Percentiles rank a stretch among this genome's conserved stretches.
These are phyloP conservation scores for Flaveria robusta DNA, from an alignment of 129 eudicot species.

Conservation along the genomic window DNA sequence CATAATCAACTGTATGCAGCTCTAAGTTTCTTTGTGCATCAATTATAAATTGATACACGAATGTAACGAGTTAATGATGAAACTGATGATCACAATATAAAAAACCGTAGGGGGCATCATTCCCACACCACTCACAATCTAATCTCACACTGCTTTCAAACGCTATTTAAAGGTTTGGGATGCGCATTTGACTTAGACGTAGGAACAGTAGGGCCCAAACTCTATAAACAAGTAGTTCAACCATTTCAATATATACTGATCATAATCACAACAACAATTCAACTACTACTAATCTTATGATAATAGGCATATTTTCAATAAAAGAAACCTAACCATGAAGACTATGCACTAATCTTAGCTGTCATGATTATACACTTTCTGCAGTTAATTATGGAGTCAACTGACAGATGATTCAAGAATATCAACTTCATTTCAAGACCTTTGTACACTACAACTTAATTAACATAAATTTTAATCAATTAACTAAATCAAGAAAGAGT, in stretches of 20 bases:
- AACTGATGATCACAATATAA: no score
- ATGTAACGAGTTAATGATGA: no score
- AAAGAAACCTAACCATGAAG: background rate
- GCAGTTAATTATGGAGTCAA: background rate
- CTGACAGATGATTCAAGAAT: background rate
- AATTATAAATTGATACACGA: no score
- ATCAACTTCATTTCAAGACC: constrained; percentile 12
- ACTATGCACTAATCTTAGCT: background rate
- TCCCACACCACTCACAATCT: no score
- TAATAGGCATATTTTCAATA: background rate
- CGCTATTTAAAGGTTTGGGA: no score
- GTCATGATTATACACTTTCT: background rate
- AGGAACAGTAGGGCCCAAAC: no score
- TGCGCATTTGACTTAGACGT: no score
- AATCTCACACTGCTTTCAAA: no score
- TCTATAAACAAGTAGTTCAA: constrained; percentile 7
- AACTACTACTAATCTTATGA: background rate
- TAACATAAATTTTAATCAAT: background rate
- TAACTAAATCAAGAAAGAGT: constrained; percentile 10
- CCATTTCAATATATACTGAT: constrained; percentile 13
- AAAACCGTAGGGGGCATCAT: no score
- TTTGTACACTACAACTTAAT: constrained; percentile 10
- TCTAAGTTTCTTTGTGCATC: no score
- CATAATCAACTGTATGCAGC: background rate
- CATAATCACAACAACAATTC: constrained; percentile 16